Conservation (phyloP, 2,329 filamentous ascomycete genomes). For the Juglanconis juglandina region DNA sequence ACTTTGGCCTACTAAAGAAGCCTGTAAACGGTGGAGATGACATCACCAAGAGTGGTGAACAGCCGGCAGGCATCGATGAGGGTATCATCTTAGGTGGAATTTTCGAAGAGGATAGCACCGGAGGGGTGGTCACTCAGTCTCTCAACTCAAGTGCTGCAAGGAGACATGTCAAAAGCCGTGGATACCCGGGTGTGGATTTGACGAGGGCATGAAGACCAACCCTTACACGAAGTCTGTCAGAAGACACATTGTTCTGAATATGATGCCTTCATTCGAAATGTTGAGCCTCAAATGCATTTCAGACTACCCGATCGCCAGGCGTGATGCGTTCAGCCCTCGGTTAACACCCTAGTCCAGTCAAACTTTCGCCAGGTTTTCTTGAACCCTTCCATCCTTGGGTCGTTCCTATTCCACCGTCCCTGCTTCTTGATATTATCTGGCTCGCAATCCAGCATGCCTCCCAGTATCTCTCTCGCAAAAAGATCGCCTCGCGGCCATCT, state of each 20-base stretch:
- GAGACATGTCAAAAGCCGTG: too few species aligned
- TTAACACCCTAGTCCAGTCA: slow-evolving; percentile 72
- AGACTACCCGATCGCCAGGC: too few species aligned
- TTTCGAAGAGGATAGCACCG: slow-evolving; percentile 48
- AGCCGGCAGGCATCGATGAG: slow-evolving; percentile 47
- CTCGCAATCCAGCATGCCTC: slow-evolving; percentile 83
- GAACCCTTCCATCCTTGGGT: slow-evolving; percentile 70
- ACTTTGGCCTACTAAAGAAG: slow-evolving; percentile 63
- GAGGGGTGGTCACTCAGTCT: slow-evolving; percentile 35
- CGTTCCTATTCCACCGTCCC: slow-evolving; percentile 74
- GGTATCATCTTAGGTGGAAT: slow-evolving; percentile 51
- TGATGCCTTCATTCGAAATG: too few species aligned
- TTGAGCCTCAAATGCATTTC: too few species aligned
- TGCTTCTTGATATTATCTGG: slow-evolving; percentile 85
- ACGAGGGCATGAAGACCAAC: too few species aligned
- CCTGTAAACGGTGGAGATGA: slow-evolving; percentile 43
- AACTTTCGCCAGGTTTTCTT: slow-evolving; percentile 86
- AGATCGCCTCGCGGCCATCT: slow-evolving; percentile 88
- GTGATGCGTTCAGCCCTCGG: slow-evolving; percentile 30
- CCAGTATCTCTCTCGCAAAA: slow-evolving; percentile 87
- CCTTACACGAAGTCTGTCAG: too few species aligned
- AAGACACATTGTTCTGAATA: too few species aligned
- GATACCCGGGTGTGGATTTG: too few species aligned
- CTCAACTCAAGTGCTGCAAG: not conserved
- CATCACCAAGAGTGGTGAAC: slow-evolving; percentile 45